Percentiles rank a stretch among this genome's conserved stretches.
These are phyloP conservation scores for Gremmenia infestans DNA, from an alignment of 2,329 filamentous ascomycete species.

Conservation along the genomic window DNA sequence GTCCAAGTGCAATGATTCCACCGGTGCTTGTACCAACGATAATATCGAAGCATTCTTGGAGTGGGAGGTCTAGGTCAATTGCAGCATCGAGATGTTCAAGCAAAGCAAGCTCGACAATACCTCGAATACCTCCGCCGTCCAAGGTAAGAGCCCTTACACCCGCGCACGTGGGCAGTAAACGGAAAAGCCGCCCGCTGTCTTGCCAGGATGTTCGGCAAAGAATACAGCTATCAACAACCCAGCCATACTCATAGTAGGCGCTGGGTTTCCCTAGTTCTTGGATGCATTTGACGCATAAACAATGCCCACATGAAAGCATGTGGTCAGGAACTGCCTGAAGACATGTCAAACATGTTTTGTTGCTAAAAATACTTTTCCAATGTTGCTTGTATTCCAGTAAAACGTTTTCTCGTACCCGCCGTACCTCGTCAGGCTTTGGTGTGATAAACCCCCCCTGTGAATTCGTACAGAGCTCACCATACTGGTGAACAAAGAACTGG, in stretches of 20 bases:
- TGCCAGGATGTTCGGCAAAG: neutral
- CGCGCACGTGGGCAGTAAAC: neutral
- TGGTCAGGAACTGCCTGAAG: constrained; percentile 1
- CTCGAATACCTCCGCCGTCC: constrained; percentile 5
- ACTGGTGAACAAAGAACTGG: neutral
- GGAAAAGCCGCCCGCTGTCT: neutral
- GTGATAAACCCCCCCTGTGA: neutral
- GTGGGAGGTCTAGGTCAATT: constrained; percentile 3
- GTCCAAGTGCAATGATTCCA: neutral
- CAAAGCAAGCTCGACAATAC: neutral
- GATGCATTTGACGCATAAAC: neutral
- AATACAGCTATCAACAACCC: neutral
- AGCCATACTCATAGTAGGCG: neutral
- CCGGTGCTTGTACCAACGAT: constrained; percentile 8
- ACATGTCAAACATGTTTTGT: constrained; percentile 2
- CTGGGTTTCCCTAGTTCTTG: neutral
- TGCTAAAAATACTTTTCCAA: neutral
- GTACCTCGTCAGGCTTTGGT: constrained; percentile 1
- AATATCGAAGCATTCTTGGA: constrained; percentile 5
- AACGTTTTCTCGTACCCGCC: neutral
- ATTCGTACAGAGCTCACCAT: constrained; percentile 1
- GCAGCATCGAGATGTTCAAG: neutral
- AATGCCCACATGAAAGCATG: neutral
- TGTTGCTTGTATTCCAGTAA: constrained; percentile 3
- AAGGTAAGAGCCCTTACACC: constrained; percentile 2